phyloP scores from a whole-genome alignment of 192 early-diverging fungal species.

The Backusella liffmaniae region DNA sequence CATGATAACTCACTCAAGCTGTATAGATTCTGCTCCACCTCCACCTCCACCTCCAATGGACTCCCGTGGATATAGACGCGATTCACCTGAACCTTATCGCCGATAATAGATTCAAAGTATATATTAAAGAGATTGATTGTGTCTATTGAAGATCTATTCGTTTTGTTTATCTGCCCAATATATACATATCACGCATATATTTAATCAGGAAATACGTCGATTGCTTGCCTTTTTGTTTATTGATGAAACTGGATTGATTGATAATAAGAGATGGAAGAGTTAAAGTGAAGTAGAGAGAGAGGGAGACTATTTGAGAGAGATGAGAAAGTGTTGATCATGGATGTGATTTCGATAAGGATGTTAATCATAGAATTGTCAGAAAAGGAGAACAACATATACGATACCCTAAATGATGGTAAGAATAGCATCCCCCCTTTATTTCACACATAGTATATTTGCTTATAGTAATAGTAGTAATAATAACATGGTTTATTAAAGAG shows the following conservation, averaged over 20 bases:
- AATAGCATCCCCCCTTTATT: neutral
- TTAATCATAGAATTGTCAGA: too few relatives aligned
- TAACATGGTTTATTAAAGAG: too few relatives aligned
- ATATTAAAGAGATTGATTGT: neutral
- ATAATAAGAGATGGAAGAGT: neutral
- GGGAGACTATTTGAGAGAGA: neutral
- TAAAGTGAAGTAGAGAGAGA: neutral
- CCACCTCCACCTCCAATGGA: slow-evolving; percentile 11
- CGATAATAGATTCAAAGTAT: neutral
- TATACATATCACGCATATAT: too few relatives aligned
- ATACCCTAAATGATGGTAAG: neutral
- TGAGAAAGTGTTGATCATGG: neutral
- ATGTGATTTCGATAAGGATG: neutral
- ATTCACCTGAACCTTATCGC: slow-evolving; percentile 11
- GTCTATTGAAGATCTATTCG: neutral
- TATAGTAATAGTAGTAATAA: too few relatives aligned
- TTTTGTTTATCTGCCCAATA: neutral
- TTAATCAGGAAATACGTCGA: neutral
- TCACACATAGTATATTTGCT: neutral
- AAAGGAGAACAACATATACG: neutral
- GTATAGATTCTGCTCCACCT: neutral
- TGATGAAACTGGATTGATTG: neutral
- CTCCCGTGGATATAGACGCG: slow-evolving; percentile 14
- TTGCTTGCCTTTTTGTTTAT: neutral
- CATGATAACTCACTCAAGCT: neutral